Evolutionary conservation across 495 filamentous ascomycete species (phyloP).

Genomic region (Penicillium simplicissimum): DNA sequence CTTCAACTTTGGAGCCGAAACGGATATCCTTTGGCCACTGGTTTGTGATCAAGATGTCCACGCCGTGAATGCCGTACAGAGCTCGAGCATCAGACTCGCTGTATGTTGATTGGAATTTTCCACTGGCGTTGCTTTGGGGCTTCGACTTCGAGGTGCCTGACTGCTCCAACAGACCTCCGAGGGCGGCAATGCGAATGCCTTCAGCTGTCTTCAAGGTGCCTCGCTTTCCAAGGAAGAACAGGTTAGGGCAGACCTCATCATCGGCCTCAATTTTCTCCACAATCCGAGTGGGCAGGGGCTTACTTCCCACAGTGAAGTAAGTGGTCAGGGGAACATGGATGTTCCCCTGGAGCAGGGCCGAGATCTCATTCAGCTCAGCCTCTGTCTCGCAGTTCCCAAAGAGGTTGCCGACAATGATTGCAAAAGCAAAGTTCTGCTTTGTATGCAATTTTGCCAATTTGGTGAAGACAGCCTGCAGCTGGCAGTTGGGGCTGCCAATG

Average conservation of each 20-base stretch:
- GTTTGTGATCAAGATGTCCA: conserved; percentile 83
- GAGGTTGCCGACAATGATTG: conserved; percentile 79
- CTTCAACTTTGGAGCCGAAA: conserved; percentile 55
- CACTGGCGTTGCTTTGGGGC: conserved; percentile 27
- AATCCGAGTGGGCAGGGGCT: conserved; percentile 64
- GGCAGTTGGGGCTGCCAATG: conserved; percentile 74
- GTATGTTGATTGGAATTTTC: conserved; percentile 48
- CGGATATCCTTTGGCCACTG: conserved; percentile 79
- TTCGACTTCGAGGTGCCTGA: conserved; percentile 15
- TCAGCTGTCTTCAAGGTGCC: conserved; percentile 85
- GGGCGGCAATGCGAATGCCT: conserved; percentile 77
- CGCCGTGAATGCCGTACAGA: conserved; percentile 68
- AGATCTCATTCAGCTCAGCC: conserved; percentile 56
- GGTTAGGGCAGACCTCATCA: conserved; percentile 83
- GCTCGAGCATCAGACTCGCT: conserved; percentile 72
- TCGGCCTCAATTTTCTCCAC: conserved; percentile 70
- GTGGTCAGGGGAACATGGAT: conserved; percentile 75
- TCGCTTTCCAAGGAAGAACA: conserved; percentile 85
- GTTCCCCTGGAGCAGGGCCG: conserved; percentile 65
- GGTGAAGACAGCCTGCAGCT: conserved; percentile 67
- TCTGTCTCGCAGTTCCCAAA: conserved; percentile 57
- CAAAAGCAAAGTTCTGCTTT: conserved; percentile 85
- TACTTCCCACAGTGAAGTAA: conserved; percentile 79
- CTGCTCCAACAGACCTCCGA: conserved; percentile 61
- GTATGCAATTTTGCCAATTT: conserved; percentile 76